These are phyloP conservation scores for Hyaloperonospora brassicae DNA, from an alignment of 352 stramenopile species.

Conservation along the genomic window DNA sequence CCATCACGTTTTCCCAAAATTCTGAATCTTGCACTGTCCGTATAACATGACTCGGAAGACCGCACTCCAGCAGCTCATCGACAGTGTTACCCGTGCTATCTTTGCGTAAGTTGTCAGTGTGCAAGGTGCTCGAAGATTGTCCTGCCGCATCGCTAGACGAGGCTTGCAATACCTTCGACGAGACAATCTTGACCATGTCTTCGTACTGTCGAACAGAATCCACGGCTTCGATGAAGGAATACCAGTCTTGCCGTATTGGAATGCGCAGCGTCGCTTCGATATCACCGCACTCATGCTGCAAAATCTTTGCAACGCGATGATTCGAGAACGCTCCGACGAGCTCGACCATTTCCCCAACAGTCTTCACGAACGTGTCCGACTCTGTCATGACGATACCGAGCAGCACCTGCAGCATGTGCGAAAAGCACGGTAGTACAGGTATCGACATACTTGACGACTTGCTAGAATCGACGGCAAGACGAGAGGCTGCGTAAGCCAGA, in stretches of 20 bases:
- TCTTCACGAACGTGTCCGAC: slow-evolving; percentile 37
- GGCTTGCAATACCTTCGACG: slow-evolving; percentile 41
- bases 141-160: slow-evolving; percentile 10
- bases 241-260: slow-evolving; percentile 45
- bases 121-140: background rate
- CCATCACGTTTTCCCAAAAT: slow-evolving; percentile 72
- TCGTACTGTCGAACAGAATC: slow-evolving; percentile 74
- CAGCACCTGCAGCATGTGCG: slow-evolving; percentile 41
- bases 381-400: slow-evolving; percentile 56
- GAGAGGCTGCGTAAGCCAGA: slow-evolving; percentile 33
- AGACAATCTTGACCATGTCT: slow-evolving; percentile 81
- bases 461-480: slow-evolving; percentile 32
- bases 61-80: slow-evolving; percentile 39
- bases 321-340: slow-evolving; percentile 62
- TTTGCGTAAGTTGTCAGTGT: slow-evolving; percentile 25
- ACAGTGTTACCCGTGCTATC: slow-evolving; percentile 36
- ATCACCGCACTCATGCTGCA: slow-evolving; percentile 61
- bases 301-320: slow-evolving; percentile 38
- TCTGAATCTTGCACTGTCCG: slow-evolving; percentile 50
- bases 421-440: slow-evolving; percentile 56
- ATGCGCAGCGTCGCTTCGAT: slow-evolving; percentile 42
- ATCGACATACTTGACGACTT: slow-evolving; percentile 36
- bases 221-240: slow-evolving; percentile 74
- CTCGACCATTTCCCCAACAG: slow-evolving; percentile 60
- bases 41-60: slow-evolving; percentile 32